Evolutionary conservation across 2,329 filamentous ascomycete species (phyloP), one percentile per base, ranked within the genome.

Genomic region (Pyrenochaeta sp.): DNA sequence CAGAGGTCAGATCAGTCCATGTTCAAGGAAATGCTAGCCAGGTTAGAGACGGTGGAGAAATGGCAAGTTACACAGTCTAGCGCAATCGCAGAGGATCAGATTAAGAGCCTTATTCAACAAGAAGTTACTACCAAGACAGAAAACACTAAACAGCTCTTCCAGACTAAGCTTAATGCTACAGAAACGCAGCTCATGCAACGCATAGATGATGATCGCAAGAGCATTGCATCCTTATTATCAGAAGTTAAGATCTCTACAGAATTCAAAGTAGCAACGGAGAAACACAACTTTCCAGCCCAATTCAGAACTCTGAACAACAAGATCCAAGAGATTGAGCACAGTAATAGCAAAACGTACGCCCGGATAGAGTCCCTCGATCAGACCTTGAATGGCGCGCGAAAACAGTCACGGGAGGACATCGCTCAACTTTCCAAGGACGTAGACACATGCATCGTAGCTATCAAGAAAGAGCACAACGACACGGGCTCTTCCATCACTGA

Each of bases 41-140:
- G n/a, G n/a, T n/a, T n/a, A n/a, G n/a, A n/a, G n/a, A n/a, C n/a
- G n/a, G n/a, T n/a, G n/a, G n/a, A n/a, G n/a, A n/a, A n/a, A n/a
- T 49, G 47, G 44, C 49, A 49, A 43, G 17, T 21, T 7, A 32
- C 35, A 12, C 44, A 49, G 33, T 35, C 45, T n/a, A 36, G 31
- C 2, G 10, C 31, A 21, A 43, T 35, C 7, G 20, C n/a, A n/a
- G n/a, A n/a, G n/a, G n/a, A n/a, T n/a, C n/a, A n/a, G n/a, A n/a
- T n/a, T n/a, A 44, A 29, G 14, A 21, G 29, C 2, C 14, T 54
- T 12, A 15, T 52, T 27, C 17, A 17, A 3, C n/a, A 33, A 6
- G 29, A 52, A 18, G 36, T 45, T 15, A 10, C 7, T 10, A 23
- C 23, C 9, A 49, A 41, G n/a, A 36, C 39, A 2, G 27, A 29